These are phyloP conservation scores for Seiridium unicorne DNA, from an alignment of 2,329 filamentous ascomycete genomes.

Conservation along the genomic window DNA sequence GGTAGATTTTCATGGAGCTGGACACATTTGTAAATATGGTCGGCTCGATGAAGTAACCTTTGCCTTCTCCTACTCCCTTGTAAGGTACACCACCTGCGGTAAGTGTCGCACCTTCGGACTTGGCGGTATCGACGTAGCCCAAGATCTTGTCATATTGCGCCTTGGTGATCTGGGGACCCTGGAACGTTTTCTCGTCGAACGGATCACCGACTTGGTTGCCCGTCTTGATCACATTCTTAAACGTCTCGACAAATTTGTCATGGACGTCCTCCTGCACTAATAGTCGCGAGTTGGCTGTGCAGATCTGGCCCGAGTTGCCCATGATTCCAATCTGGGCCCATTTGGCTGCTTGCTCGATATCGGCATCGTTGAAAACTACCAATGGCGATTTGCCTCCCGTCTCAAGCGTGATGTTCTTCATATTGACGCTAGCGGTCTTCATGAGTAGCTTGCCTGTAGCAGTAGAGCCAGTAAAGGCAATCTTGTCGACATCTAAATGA, in stretches of 20 bases:
- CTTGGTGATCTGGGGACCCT: conserved; percentile 73
- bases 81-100: conserved; percentile 54
- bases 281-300: conserved; percentile 63
- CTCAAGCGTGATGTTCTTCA: conserved; percentile 67
- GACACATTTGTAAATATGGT: conserved; percentile 43
- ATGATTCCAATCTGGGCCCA: conserved; percentile 50
- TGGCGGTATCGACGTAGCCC: conserved; percentile 67
- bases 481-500: conserved; percentile 72
- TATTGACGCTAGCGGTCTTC: conserved; percentile 66
- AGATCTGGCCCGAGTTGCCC: conserved; percentile 64
- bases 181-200: conserved; percentile 67
- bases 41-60: conserved; percentile 45
- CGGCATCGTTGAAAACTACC: conserved; percentile 64
- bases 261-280: conserved; percentile 61
- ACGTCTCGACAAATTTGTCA: conserved; percentile 62
- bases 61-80: conserved; percentile 30
- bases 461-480: conserved; percentile 78
- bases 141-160: conserved; percentile 69
- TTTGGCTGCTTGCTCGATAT: conserved; percentile 67
- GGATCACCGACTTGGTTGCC: conserved; percentile 68
- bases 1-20: conserved; percentile 40
- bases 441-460: conserved; percentile 71
- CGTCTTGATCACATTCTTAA: conserved; percentile 57
- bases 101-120: conserved; percentile 68
- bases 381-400: conserved; percentile 67